Conservation (phyloP, 2,329 filamentous ascomycete species). For the Dactylellina cionopaga region DNA sequence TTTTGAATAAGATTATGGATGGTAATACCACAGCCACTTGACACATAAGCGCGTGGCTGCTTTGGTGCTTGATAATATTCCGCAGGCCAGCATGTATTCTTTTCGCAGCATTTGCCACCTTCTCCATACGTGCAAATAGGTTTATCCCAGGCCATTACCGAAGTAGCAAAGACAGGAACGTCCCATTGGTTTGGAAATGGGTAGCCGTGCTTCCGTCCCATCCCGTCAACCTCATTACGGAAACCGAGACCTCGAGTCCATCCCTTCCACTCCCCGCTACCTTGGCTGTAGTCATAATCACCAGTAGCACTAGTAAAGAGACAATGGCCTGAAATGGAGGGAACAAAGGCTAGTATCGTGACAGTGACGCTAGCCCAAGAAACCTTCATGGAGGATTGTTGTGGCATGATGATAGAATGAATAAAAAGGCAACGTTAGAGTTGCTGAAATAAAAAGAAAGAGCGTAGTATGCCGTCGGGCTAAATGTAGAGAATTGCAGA, state of each 20-base stretch:
- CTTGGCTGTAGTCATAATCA: background rate
- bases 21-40: constrained; percentile 1
- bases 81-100: too few species aligned
- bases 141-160: background rate
- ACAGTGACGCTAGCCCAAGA: background rate
- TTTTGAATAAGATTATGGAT: constrained; percentile 1
- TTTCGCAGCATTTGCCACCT: too few species aligned
- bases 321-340: background rate
- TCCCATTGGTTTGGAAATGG: constrained; percentile 7
- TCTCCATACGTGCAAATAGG: background rate
- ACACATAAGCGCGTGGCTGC: background rate
- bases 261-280: background rate
- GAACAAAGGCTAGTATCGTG: background rate
- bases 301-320: background rate
- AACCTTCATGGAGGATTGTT: too few species aligned
- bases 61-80: background rate
- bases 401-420: constrained; percentile 22
- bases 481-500: too few species aligned
- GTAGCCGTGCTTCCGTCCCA: background rate
- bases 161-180: background rate
- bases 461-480: too few species aligned
- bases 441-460: too few species aligned
- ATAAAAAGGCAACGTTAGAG: too few species aligned
- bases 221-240: background rate
- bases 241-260: constrained; percentile 8